phyloP scores from a whole-genome alignment of 2,329 filamentous ascomycete genomes.

The Penicillium italicum region DNA sequence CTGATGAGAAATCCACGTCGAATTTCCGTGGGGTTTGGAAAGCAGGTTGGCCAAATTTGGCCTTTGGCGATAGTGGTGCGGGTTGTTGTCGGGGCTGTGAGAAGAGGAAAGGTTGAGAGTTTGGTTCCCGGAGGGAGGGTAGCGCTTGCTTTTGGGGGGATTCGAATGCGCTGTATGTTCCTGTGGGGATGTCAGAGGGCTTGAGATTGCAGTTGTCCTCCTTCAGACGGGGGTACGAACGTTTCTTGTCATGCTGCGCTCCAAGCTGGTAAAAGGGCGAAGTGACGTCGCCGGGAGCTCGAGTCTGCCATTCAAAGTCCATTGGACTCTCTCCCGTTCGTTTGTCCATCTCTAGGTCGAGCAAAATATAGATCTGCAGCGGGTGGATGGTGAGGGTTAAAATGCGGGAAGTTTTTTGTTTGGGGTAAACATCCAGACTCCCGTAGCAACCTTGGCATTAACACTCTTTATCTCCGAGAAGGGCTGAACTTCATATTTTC shows the following conservation, averaged over 20 bases:
- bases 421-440: slow-evolving; percentile 22
- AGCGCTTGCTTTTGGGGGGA: slow-evolving; percentile 49
- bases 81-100: slow-evolving; percentile 35
- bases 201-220: slow-evolving; percentile 1
- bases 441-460: slow-evolving; percentile 15
- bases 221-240: slow-evolving; percentile 30
- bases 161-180: slow-evolving; percentile 41
- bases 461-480: slow-evolving; percentile 5
- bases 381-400: slow-evolving; percentile 3
- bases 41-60: slow-evolving; percentile 40
- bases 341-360: slow-evolving; percentile 33
- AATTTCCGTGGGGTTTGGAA: slow-evolving; percentile 51
- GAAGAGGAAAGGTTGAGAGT: slow-evolving; percentile 51
- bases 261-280: slow-evolving; percentile 50
- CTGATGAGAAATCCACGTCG: slow-evolving; percentile 48
- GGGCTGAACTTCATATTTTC: background rate
- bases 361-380: slow-evolving; percentile 5
- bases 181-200: slow-evolving; percentile 21
- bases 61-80: slow-evolving; percentile 30
- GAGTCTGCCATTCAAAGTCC: slow-evolving; percentile 50
- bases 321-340: slow-evolving; percentile 47
- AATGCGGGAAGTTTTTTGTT: slow-evolving; percentile 21
- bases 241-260: slow-evolving; percentile 44
- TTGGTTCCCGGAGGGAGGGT: slow-evolving; percentile 49
- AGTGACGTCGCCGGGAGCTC: slow-evolving; percentile 43